Conservation (phyloP, 352 stramenopile genomes). For the Phytophthora rubi region DNA sequence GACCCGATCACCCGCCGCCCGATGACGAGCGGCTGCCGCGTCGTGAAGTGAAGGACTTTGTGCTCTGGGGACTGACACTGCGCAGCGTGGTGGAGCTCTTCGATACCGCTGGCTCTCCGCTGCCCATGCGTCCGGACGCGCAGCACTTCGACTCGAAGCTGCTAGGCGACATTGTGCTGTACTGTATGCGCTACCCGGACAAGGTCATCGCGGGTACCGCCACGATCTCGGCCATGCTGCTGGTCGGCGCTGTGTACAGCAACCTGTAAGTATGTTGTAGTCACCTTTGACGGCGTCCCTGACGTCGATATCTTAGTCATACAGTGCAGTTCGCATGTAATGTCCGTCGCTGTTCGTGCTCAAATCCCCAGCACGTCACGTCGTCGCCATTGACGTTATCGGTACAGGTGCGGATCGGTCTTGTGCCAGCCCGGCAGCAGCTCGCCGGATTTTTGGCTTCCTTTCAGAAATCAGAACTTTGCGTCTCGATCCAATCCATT, state of each 20-base stretch:
- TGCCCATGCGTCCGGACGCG: conserved; percentile 59
- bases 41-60: conserved; percentile 71
- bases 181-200: conserved; percentile 58
- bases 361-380: background rate
- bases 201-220: conserved; percentile 52
- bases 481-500: background rate
- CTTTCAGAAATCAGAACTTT: conserved; percentile 18
- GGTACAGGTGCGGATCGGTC: too few relatives aligned
- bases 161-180: conserved; percentile 59
- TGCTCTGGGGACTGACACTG: conserved; percentile 87
- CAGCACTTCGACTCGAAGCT: conserved; percentile 65
- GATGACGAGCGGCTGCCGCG: conserved; percentile 48
- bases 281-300: too few relatives aligned
- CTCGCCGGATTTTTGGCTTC: conserved; percentile 32
- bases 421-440: too few relatives aligned
- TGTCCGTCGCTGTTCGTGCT: background rate
- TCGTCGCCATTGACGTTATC: too few relatives aligned
- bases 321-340: background rate
- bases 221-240: conserved; percentile 49
- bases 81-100: conserved; percentile 71
- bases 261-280: conserved; percentile 30
- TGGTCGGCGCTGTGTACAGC: conserved; percentile 51
- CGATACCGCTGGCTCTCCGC: conserved; percentile 35
- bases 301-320: background rate
- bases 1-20: conserved; percentile 43